Conservation (phyloP, 2,329 filamentous ascomycete species). For the Zasmidium cellare region DNA sequence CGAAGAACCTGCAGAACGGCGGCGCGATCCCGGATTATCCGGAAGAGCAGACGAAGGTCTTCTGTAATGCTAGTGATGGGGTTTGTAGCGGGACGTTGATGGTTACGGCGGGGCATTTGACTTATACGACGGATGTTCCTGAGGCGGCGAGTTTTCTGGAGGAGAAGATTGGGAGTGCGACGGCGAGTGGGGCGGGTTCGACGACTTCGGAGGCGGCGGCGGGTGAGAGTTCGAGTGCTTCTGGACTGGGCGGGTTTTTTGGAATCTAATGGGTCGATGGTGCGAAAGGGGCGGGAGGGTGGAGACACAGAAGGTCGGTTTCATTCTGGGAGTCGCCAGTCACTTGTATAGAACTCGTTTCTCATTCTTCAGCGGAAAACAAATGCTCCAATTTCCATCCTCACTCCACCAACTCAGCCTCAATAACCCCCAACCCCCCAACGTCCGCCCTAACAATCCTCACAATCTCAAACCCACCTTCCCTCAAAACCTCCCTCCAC, state of each 20-base stretch:
- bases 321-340: no score
- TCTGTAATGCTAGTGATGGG: constrained; percentile 36
- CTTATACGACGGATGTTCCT: constrained; percentile 26
- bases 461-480: neutral
- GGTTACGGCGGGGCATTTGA: constrained; percentile 36
- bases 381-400: no score
- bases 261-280: no score
- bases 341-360: no score
- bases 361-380: no score
- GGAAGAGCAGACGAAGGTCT: constrained; percentile 34
- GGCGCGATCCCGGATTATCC: constrained; percentile 39
- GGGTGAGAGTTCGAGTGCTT: neutral
- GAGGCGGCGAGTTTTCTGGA: constrained; percentile 15
- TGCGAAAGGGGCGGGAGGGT: no score
- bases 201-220: neutral
- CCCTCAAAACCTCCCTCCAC: neutral
- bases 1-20: constrained; percentile 39
- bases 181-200: neutral
- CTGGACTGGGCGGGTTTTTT: neutral
- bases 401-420: neutral
- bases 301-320: no score
- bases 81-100: constrained; percentile 38
- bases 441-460: neutral
- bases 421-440: neutral
- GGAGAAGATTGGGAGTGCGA: neutral